These are phyloP conservation scores for Penicillium capsulatum DNA, from an alignment of 2,329 filamentous ascomycete species.

Conservation along the genomic window DNA sequence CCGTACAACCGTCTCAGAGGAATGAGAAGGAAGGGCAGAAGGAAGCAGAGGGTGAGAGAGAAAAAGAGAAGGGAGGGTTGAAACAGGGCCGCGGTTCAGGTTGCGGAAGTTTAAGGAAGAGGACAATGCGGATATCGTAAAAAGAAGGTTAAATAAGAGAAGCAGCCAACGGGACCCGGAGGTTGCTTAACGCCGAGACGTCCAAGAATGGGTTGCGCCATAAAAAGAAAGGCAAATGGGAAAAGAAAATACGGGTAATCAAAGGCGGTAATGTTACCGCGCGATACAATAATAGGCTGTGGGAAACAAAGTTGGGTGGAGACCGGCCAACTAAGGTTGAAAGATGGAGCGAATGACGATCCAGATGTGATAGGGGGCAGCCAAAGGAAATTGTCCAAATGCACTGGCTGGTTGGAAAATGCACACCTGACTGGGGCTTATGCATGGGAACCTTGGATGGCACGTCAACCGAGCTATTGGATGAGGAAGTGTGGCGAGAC, in stretches of 20 bases:
- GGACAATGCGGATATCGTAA: conserved; percentile 13
- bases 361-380: conserved; percentile 10
- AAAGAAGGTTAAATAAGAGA: conserved; percentile 30
- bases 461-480: no score
- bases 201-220: conserved; percentile 14
- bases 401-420: not conserved
- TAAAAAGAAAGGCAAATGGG: conserved; percentile 1
- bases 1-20: conserved; percentile 1
- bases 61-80: conserved; percentile 1
- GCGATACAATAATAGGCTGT: conserved; percentile 17
- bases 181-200: conserved; percentile 25
- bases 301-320: conserved; percentile 20
- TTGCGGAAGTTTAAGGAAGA: conserved; percentile 9
- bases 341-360: conserved; percentile 20
- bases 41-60: no score
- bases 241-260: conserved; percentile 2
- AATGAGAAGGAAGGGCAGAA: not conserved
- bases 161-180: conserved; percentile 18
- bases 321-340: conserved; percentile 21
- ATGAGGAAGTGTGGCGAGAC: conserved; percentile 11
- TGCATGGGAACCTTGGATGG: conserved; percentile 21
- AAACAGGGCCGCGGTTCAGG: not conserved
- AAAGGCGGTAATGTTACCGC: not conserved
- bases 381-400: conserved; percentile 5
- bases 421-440: conserved; percentile 9